Conservation (phyloP, 495 filamentous ascomycete species). For the Alectoria sarmentosa region DNA sequence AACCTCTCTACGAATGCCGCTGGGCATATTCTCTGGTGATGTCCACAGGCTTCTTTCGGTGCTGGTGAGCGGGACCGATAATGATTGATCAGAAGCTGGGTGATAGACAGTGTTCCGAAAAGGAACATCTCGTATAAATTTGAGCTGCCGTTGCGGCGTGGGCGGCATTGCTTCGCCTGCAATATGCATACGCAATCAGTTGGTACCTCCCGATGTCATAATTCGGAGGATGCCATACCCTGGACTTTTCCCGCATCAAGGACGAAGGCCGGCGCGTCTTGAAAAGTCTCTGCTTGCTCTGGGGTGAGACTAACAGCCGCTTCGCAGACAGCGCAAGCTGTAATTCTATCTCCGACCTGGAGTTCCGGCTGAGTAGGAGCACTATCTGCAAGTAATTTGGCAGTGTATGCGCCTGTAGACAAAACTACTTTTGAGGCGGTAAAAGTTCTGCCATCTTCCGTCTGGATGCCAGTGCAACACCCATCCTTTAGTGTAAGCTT, state of each 20-base stretch:
- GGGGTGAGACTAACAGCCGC: constrained; percentile 36
- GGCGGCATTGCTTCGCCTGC: constrained; percentile 30
- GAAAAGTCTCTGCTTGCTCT: constrained; percentile 28
- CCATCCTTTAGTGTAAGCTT: constrained; percentile 37
- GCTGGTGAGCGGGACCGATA: constrained; percentile 44
- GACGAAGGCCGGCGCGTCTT: constrained; percentile 31
- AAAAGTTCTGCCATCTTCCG: constrained; percentile 34
- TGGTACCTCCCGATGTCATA: neutral
- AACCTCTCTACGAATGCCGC: constrained; percentile 12
- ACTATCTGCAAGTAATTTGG: constrained; percentile 49
- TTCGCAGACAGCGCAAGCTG: constrained; percentile 50
- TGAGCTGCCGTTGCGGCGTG: constrained; percentile 19
- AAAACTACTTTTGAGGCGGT: constrained; percentile 44
- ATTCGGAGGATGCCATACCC: constrained; percentile 1
- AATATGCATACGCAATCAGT: neutral
- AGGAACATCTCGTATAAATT: constrained; percentile 35
- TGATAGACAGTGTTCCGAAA: constrained; percentile 36
- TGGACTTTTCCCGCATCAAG: constrained; percentile 13
- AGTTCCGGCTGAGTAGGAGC: constrained; percentile 41
- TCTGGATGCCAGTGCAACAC: constrained; percentile 43
- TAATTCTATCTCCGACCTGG: constrained; percentile 44
- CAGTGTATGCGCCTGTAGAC: constrained; percentile 52
- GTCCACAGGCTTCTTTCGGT: constrained; percentile 43
- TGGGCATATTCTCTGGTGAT: constrained; percentile 9
- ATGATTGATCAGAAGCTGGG: constrained; percentile 30